phyloP scores from a whole-genome alignment of 306 rosid species.

The Ormosia emarginata region DNA sequence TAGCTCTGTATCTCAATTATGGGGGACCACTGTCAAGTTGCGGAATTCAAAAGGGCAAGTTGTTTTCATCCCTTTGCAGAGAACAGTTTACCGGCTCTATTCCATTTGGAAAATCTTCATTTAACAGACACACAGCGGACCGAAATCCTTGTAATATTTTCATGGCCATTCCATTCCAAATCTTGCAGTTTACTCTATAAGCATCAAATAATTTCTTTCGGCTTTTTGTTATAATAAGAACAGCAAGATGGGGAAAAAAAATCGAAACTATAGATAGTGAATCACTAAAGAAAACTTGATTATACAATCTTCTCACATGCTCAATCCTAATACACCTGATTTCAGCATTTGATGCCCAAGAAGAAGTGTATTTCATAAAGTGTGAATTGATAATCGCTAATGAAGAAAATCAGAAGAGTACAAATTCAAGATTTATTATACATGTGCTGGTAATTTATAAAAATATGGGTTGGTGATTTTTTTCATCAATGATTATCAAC shows the following conservation, averaged over 20 bases:
- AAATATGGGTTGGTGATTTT: not conserved
- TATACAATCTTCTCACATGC: not conserved
- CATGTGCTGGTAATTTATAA: too few relatives aligned
- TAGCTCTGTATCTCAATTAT: not conserved
- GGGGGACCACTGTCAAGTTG: conserved; percentile 21
- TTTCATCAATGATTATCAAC: not conserved
- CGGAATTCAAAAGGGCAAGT: not conserved
- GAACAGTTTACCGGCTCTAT: not conserved
- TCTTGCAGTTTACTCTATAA: not conserved
- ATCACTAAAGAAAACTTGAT: not conserved
- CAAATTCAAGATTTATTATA: not conserved
- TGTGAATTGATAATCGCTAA: not conserved
- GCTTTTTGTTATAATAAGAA: not conserved
- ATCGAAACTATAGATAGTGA: not conserved
- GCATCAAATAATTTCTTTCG: too few relatives aligned
- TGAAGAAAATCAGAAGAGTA: not conserved
- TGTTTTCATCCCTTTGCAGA: not conserved
- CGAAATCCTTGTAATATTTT: not conserved
- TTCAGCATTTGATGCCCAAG: not conserved
- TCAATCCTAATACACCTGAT: not conserved
- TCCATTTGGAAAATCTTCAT: not conserved
- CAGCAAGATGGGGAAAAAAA: too few relatives aligned
- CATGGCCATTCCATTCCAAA: not conserved
- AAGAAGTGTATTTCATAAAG: not conserved
- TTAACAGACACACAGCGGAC: too few relatives aligned